Base-by-base conservation (phyloP, 805 yeast species). In the Starmerella asiatica region DNA sequence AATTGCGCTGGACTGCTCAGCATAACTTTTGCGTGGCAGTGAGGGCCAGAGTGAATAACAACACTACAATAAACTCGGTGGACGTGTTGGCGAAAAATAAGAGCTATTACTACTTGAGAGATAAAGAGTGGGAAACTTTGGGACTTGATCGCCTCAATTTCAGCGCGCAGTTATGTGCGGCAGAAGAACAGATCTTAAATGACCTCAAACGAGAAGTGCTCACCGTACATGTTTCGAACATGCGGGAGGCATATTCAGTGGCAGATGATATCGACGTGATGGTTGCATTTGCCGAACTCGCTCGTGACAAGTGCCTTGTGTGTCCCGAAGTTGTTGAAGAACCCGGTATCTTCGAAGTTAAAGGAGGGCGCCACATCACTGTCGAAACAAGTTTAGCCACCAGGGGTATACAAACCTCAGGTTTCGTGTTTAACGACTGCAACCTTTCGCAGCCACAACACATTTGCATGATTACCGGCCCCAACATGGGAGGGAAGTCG, bases 401-500 rank as follows among this genome's bases (percentile, higher is more conserved):
- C 1, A 60, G 61, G 19, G 71, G 76, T 1, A 7, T 23, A 23
- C 26, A 11, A 5, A 59, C 54, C 14, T 61, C 64, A 40, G 45
- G 41, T 17, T 79, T 78, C 55, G 53, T 68, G 48, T 29, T 75
- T 45, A 67, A 71, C 42, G 62, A 65, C 40, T 69, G 74, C 35
- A 21, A 17, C 46, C 58, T 32, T 18, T 48, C 45, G 8, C 34
- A 26, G 0, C 45, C 58, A 0, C 48, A 54, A 5, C 47, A 58
- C 4, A 53, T 70, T 2, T 69, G 81, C 64, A 65, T 83, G 15
- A 72, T 83, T n/a, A 79, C 93, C 0, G 94, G 94, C 0, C 94
- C 94, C 0, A 83, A 83, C 53, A 79, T 80, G 85, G 93, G 93
- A 3, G 93, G 93, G 2, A 82, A 82, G 56, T 76, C 85, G 2